phyloP scores from a whole-genome alignment of 2,329 filamentous ascomycete species.

The Cyphellophora europaea region DNA sequence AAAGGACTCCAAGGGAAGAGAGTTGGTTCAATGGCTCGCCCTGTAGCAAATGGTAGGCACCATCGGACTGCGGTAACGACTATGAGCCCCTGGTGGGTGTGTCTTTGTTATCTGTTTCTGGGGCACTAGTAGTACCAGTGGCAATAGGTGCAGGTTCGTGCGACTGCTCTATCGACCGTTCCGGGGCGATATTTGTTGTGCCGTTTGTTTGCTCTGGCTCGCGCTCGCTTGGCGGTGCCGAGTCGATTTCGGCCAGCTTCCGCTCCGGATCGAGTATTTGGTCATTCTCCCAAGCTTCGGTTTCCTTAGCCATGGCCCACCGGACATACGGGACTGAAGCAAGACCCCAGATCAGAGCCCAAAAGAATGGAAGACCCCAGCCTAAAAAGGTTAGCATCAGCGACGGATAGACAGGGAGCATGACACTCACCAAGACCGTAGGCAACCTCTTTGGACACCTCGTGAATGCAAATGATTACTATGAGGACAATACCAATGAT shows the following conservation, averaged over 20 bases:
- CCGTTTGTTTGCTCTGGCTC: background rate
- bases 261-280: constrained; percentile 8
- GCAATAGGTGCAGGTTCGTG: too few species aligned
- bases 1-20: too few species aligned
- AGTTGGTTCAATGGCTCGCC: too few species aligned
- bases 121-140: too few species aligned
- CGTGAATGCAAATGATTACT: constrained; percentile 36
- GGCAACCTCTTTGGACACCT: constrained; percentile 36
- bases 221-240: background rate
- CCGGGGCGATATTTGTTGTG: too few species aligned
- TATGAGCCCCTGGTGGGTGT: too few species aligned
- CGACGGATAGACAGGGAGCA: background rate
- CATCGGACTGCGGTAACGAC: too few species aligned
- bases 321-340: constrained; percentile 39
- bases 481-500: constrained; percentile 37
- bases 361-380: constrained; percentile 33
- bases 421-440: constrained; percentile 29
- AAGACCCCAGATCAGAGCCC: constrained; percentile 32
- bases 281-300: constrained; percentile 28
- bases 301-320: constrained; percentile 34
- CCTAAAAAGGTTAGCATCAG: constrained; percentile 21
- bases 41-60: too few species aligned
- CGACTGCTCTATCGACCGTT: too few species aligned
- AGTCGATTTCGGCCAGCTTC: background rate
- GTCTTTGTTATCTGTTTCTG: too few species aligned